Percentiles rank a stretch among this genome's conserved stretches.
Conservation (phyloP, 2,329 filamentous ascomycete genomes). For the Colletotrichum neosansevieriae region DNA sequence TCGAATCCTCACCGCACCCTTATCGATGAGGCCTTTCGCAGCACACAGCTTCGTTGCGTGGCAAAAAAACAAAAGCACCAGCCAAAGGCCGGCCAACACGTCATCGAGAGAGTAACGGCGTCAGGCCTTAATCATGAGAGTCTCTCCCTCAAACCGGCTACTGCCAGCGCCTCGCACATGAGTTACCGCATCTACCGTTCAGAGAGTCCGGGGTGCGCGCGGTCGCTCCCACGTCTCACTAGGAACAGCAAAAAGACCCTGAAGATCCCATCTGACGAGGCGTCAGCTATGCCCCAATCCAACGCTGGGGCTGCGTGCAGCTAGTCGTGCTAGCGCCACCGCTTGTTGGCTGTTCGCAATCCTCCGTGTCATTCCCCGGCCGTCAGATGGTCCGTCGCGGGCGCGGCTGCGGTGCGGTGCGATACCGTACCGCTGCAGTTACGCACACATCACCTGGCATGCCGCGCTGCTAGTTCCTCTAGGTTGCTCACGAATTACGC, state of each 20-base stretch:
- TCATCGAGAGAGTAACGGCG: slow-evolving; percentile 10
- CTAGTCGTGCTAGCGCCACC: slow-evolving; percentile 33
- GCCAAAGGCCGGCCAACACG: neutral
- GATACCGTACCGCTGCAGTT: slow-evolving; percentile 32
- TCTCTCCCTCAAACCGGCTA: neutral
- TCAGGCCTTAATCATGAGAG: slow-evolving; percentile 10
- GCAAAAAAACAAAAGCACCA: neutral
- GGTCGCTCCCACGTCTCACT: neutral
- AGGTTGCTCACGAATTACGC: neutral
- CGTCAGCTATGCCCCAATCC: slow-evolving; percentile 28
- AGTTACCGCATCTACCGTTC: neutral
- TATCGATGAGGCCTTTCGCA: slow-evolving; percentile 14
- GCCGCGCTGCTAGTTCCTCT: neutral
- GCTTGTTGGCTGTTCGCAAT: slow-evolving; percentile 26
- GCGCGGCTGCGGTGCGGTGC: slow-evolving; percentile 30
- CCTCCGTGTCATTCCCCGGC: slow-evolving; percentile 37
- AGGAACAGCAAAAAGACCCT: slow-evolving; percentile 35
- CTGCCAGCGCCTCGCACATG: neutral
- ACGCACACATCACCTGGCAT: slow-evolving; percentile 9
- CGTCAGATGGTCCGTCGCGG: slow-evolving; percentile 30
- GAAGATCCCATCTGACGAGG: slow-evolving; percentile 36
- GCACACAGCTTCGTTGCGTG: neutral
- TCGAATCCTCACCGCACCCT: neutral
- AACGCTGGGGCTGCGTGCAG: slow-evolving; percentile 30
- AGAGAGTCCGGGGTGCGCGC: slow-evolving; percentile 14